These are phyloP conservation scores for Wickerhamiella nectarea DNA, from an alignment of 805 yeast genomes.

Conservation along the genomic window DNA sequence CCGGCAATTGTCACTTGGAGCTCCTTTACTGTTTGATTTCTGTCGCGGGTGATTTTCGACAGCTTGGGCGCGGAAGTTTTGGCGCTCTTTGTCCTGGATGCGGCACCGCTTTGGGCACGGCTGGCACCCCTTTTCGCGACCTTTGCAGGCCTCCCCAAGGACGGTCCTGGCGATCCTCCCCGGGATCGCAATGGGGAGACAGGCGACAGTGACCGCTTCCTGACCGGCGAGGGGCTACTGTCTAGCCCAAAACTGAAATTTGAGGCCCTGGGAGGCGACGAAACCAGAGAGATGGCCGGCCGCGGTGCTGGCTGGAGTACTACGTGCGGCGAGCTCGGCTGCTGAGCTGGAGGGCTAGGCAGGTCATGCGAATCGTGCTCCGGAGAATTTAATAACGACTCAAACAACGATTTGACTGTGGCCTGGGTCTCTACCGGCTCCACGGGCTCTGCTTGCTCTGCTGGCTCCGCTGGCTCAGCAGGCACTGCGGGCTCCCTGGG, in stretches of 20 bases:
- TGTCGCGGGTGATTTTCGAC: not conserved
- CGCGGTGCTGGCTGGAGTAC: no score
- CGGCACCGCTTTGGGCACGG: not conserved
- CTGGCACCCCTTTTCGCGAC: no score
- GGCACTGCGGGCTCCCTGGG: no score
- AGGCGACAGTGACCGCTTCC: no score
- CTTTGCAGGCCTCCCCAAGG: no score
- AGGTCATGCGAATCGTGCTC: not conserved
- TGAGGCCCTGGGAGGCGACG: not conserved
- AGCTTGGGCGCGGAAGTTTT: not conserved
- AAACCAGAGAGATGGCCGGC: no score
- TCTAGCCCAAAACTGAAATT: not conserved
- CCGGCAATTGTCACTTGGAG: not conserved
- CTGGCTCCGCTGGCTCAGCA: no score
- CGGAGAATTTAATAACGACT: not conserved
- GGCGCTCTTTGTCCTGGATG: not conserved
- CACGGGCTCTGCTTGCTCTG: no score
- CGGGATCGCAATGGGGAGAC: no score
- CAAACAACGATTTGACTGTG: not conserved
- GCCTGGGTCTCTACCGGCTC: not conserved
- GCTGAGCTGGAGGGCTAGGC: no score
- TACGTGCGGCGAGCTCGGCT: no score
- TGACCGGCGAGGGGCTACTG: not conserved
- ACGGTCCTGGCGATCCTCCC: no score
- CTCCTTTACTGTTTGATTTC: slow-evolving; percentile 3